phyloP scores from a whole-genome alignment of 495 filamentous ascomycete species.

The Trypethelium eluteriae region DNA sequence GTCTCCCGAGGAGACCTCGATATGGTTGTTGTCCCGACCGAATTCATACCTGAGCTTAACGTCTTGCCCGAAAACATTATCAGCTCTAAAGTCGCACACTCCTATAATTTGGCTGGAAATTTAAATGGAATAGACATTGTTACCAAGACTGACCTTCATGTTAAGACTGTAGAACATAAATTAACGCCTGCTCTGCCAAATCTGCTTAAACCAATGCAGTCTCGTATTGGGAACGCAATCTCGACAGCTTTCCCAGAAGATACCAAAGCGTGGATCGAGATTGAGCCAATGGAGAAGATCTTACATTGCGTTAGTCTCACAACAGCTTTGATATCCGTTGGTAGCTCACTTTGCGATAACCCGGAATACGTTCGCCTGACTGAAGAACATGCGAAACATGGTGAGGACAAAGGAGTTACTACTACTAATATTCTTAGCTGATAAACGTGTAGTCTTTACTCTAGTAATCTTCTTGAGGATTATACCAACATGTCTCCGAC shows the following conservation, averaged over 20 bases:
- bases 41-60: neutral
- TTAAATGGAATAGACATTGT: neutral
- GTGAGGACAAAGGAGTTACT: neutral
- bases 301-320: neutral
- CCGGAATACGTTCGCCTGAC: neutral
- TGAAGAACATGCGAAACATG: neutral
- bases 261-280: neutral
- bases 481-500: slow-evolving; percentile 5
- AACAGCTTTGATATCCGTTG: neutral
- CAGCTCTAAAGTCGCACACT: neutral
- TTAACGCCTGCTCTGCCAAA: neutral
- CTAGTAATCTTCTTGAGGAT: neutral
- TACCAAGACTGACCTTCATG: neutral
- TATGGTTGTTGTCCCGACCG: neutral
- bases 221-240: neutral
- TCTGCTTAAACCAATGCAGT: neutral
- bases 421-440: neutral
- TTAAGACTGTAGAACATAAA: neutral
- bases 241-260: neutral
- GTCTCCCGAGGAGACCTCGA: neutral
- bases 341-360: neutral
- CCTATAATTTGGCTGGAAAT: neutral
- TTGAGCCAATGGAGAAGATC: neutral
- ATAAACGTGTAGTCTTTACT: neutral
- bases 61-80: neutral